Evolutionary conservation across 179 eudicot genomes (phyloP).

Genomic region (Nepenthes alata): DNA sequence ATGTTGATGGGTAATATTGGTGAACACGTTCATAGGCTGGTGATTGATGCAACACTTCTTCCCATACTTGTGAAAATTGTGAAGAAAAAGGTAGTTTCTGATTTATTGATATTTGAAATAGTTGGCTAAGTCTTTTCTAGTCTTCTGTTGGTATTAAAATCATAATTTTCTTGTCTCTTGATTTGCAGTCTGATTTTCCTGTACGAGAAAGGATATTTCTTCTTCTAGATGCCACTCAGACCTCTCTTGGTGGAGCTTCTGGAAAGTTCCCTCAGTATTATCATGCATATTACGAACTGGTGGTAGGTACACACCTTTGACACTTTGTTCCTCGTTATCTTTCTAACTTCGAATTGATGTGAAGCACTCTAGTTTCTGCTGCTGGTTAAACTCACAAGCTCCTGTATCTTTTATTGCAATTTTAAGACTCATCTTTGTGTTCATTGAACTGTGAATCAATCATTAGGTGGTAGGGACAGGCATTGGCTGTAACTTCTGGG

Average conservation of each 20-base stretch:
- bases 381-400: background rate
- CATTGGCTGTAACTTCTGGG: background rate
- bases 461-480: background rate
- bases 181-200: conserved; percentile 57
- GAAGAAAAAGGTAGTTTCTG: conserved; percentile 63
- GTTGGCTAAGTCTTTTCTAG: background rate
- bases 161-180: conserved; percentile 9
- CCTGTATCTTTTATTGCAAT: background rate
- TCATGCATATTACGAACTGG: conserved; percentile 74
- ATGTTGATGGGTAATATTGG: conserved; percentile 93
- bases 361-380: background rate
- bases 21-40: conserved; percentile 80
- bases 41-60: conserved; percentile 71
- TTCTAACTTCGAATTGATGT: conserved; percentile 2
- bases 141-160: background rate
- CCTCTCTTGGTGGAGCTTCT: conserved; percentile 77
- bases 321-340: conserved; percentile 4
- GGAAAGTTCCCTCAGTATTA: conserved; percentile 88
- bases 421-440: background rate
- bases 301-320: conserved; percentile 47
- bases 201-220: conserved; percentile 91
- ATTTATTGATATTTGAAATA: background rate
- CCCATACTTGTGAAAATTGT: conserved; percentile 68
- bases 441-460: background rate
- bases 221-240: conserved; percentile 94